phyloP scores from a whole-genome alignment of 805 yeast species.

The Metschnikowia reukaufii region DNA sequence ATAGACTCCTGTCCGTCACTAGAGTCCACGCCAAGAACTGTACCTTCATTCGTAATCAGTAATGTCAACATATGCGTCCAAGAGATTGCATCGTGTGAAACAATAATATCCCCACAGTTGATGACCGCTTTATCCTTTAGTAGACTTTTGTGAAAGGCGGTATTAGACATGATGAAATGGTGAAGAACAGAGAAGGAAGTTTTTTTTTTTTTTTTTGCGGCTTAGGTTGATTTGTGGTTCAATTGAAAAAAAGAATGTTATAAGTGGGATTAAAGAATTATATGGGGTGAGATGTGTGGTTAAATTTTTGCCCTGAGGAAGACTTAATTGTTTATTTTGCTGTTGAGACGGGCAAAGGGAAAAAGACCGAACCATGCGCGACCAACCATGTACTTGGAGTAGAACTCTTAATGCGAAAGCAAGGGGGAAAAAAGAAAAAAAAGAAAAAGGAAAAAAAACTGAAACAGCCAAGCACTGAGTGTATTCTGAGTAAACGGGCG shows the following conservation, averaged over 20 bases:
- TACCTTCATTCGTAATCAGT: slow-evolving; percentile 34
- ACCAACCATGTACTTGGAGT: not conserved
- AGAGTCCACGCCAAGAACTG: slow-evolving; percentile 34
- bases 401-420: not conserved
- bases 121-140: slow-evolving; percentile 35
- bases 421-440: not conserved
- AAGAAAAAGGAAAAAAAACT: too few relatives aligned
- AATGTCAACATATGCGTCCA: slow-evolving; percentile 37
- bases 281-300: too few relatives aligned
- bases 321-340: not conserved
- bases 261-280: too few relatives aligned
- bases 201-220: too few relatives aligned
- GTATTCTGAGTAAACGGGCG: too few relatives aligned
- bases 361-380: not conserved
- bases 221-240: too few relatives aligned
- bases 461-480: too few relatives aligned
- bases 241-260: too few relatives aligned
- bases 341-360: not conserved
- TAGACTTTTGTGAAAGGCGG: slow-evolving; percentile 34
- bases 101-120: slow-evolving; percentile 31
- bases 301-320: too few relatives aligned
- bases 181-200: too few relatives aligned
- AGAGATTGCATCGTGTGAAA: slow-evolving; percentile 37
- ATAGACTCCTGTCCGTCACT: slow-evolving; percentile 27
- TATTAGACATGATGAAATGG: slow-evolving; percentile 4